phyloP scores from a whole-genome alignment of 192 early-diverging fungal species.

The Podila horticola region DNA sequence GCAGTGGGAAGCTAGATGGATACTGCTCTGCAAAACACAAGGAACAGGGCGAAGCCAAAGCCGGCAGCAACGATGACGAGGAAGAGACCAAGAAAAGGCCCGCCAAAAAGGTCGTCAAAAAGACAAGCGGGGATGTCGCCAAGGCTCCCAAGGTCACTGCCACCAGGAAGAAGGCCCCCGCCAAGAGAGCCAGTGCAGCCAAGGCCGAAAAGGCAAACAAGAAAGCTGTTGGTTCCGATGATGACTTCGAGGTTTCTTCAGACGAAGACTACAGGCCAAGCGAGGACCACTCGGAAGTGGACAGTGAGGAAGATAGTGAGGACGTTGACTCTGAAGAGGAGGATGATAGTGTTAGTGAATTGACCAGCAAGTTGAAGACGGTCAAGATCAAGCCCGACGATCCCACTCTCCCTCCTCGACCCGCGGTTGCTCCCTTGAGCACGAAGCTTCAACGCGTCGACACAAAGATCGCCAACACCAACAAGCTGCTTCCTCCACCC shows the following conservation, averaged over 20 bases:
- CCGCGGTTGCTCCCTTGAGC: not conserved
- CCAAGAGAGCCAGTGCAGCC: constrained; percentile 11
- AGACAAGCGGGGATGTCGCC: not conserved
- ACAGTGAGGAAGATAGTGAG: constrained; percentile 9
- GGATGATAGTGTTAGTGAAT: constrained; percentile 10
- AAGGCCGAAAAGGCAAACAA: constrained; percentile 13
- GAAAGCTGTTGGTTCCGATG: constrained; percentile 19
- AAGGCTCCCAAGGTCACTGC: not conserved
- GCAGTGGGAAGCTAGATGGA: constrained; percentile 38
- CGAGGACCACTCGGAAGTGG: constrained; percentile 7
- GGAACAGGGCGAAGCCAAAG: constrained; percentile 15
- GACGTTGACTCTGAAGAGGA: constrained; percentile 19
- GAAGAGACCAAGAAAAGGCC: not conserved
- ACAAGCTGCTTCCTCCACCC: constrained; percentile 25
- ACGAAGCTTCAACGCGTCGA: constrained; percentile 19
- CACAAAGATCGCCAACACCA: constrained; percentile 26
- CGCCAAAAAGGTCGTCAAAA: not conserved
- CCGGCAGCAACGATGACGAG: constrained; percentile 16
- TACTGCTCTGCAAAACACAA: constrained; percentile 48
- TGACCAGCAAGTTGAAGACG: constrained; percentile 32
- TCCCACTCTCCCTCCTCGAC: constrained; percentile 21
- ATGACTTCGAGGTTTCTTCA: constrained; percentile 28
- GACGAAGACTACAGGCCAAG: constrained; percentile 19
- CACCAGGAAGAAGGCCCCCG: constrained; percentile 21
- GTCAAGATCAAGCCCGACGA: constrained; percentile 41